Percentiles rank a stretch among this genome's conserved stretches.
phyloP scores from a whole-genome alignment of 1,284 basidiomycete genomes.

The Fomes fomentarius region DNA sequence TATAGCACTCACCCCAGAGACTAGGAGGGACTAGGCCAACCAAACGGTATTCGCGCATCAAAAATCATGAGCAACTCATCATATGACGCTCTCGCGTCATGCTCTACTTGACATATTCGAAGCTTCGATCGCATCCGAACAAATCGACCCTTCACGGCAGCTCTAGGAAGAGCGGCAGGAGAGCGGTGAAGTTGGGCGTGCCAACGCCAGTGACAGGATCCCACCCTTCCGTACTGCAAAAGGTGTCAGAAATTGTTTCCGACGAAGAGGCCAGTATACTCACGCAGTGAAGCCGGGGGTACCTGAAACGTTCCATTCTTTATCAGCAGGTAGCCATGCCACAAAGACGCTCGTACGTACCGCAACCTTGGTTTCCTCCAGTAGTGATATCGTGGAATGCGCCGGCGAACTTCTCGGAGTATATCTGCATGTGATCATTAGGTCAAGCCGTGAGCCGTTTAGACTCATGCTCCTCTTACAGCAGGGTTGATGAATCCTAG shows the following conservation, averaged over 20 bases:
- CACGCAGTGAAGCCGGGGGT: slow-evolving; percentile 40
- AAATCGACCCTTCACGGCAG: slow-evolving; percentile 30
- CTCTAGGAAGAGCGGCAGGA: slow-evolving; percentile 33
- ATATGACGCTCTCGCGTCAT: neutral
- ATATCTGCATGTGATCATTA: slow-evolving; percentile 34
- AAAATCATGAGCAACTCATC: neutral
- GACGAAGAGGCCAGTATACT: slow-evolving; percentile 12
- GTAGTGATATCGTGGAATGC: slow-evolving; percentile 53
- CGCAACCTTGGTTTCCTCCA: slow-evolving; percentile 51
- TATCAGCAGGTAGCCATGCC: neutral
- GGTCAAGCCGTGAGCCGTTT: neutral
- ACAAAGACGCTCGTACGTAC: slow-evolving; percentile 22
- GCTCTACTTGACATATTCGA: too few relatives aligned
- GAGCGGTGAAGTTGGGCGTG: slow-evolving; percentile 34
- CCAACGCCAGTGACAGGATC: slow-evolving; percentile 47
- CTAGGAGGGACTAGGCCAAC: neutral
- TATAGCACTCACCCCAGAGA: too few relatives aligned
- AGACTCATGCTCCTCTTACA: slow-evolving; percentile 37
- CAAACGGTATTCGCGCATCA: neutral
- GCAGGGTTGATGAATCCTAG: slow-evolving; percentile 39
- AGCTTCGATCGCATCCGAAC: too few relatives aligned
- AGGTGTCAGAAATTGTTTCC: neutral
- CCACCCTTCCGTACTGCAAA: slow-evolving; percentile 40
- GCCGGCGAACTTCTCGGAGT: slow-evolving; percentile 38
- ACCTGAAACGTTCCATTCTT: too few relatives aligned